Evolutionary conservation across 345 rosid species (phyloP).

Genomic region (Lepidium aucheri): DNA sequence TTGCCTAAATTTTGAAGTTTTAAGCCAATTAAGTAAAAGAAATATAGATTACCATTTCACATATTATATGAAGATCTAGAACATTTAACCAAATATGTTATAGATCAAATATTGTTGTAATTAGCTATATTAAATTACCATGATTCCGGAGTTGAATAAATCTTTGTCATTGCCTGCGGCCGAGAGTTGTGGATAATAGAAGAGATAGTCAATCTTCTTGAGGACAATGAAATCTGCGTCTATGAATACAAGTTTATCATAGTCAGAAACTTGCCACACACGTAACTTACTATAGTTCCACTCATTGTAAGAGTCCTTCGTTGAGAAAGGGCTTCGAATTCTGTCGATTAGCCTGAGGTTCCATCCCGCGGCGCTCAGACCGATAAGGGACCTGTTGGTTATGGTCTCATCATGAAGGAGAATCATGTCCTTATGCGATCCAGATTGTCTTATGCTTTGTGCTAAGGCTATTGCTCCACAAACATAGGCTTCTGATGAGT

Average conservation of each 20-base stretch:
- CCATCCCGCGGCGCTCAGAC: conserved; percentile 65
- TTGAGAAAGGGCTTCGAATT: conserved; percentile 57
- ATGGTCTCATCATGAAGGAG: conserved; percentile 61
- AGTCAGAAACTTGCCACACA: conserved; percentile 54
- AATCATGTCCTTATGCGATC: conserved; percentile 45
- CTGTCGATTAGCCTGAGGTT: conserved; percentile 35
- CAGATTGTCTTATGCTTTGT: conserved; percentile 55
- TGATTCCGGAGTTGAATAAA: conserved; percentile 72
- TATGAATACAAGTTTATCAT: conserved; percentile 61
- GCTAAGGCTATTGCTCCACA: conserved; percentile 91
- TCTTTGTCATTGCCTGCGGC: conserved; percentile 37
- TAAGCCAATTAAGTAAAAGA: neutral
- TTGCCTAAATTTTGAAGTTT: neutral
- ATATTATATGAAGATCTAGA: neutral
- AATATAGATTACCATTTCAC: neutral
- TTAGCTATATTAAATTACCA: conserved; percentile 32
- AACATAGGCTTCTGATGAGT: conserved; percentile 78
- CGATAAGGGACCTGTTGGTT: conserved; percentile 31
- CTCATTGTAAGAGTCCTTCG: conserved; percentile 55
- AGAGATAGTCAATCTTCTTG: conserved; percentile 46
- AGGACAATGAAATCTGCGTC: conserved; percentile 62
- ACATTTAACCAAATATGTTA: neutral
- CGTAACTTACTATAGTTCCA: conserved; percentile 93
- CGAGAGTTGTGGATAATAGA: conserved; percentile 56
- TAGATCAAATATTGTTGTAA: neutral